phyloP scores from a whole-genome alignment of 257 asterid species.

The Henckelia pumila region DNA sequence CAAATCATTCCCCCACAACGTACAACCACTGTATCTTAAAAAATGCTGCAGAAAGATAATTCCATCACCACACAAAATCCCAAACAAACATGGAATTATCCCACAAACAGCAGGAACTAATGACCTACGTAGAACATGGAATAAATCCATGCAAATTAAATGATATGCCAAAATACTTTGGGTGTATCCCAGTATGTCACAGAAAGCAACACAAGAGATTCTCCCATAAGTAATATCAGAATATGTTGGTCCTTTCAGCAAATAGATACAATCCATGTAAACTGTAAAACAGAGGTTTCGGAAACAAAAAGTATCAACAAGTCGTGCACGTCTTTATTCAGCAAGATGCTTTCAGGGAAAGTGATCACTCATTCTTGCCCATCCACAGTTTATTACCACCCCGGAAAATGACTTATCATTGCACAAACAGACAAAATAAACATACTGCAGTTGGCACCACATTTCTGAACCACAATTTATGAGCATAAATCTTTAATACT shows the following conservation, averaged over 20 bases:
- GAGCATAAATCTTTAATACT: not conserved
- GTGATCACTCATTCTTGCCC: no score
- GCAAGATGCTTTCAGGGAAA: no score
- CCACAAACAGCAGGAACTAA: no score
- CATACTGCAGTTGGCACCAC: not conserved
- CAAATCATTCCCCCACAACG: not conserved
- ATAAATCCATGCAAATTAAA: not conserved
- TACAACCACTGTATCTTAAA: not conserved
- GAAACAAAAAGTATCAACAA: not conserved
- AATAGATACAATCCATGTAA: not conserved
- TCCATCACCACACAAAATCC: not conserved
- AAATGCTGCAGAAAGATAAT: not conserved
- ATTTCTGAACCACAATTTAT: not conserved
- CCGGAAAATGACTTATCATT: no score
- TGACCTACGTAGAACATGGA: not conserved
- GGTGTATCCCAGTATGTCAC: constrained; percentile 13
- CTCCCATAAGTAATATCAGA: not conserved
- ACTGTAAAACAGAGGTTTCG: not conserved
- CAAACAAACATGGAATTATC: no score
- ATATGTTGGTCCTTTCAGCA: not conserved
- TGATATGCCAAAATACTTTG: not conserved
- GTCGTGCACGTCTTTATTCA: no score
- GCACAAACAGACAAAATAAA: no score
- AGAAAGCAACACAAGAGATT: not conserved
- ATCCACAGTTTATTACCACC: not conserved